These are phyloP conservation scores for Picochlorum sp. DNA, from an alignment of 139 green algal genomes.

Conservation along the genomic window DNA sequence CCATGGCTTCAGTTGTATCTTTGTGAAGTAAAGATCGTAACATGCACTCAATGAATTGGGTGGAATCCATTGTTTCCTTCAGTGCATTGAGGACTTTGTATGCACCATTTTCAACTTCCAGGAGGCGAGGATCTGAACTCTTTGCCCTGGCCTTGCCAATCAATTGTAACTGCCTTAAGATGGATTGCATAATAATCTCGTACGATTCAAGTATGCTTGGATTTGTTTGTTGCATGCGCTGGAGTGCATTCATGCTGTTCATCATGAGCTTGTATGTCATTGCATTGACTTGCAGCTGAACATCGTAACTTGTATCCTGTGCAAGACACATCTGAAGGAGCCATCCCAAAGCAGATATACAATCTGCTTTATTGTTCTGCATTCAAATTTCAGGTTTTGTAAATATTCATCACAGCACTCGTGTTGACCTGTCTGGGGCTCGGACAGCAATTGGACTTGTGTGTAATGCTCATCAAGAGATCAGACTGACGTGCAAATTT, in stretches of 20 bases:
- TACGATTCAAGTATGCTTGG: not conserved
- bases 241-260: too few relatives aligned
- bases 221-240: too few relatives aligned
- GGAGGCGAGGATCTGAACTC: not conserved
- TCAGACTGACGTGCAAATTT: slow-evolving; percentile 13
- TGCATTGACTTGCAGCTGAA: too few relatives aligned
- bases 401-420: not conserved
- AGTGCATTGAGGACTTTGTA: not conserved
- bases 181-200: not conserved
- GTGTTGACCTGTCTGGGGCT: not conserved
- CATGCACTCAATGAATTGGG: not conserved
- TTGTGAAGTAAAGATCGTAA: not conserved
- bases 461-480: slow-evolving; percentile 6
- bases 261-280: too few relatives aligned
- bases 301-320: too few relatives aligned
- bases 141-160: not conserved
- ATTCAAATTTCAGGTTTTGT: not conserved
- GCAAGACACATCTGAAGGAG: not conserved
- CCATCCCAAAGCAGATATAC: not conserved
- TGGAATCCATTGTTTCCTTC: not conserved
- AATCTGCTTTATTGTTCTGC: not conserved
- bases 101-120: not conserved
- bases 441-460: slow-evolving; percentile 3
- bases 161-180: not conserved
- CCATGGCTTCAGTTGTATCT: not conserved